phyloP scores from a whole-genome alignment of 805 yeast species.

The Candida argentea region DNA sequence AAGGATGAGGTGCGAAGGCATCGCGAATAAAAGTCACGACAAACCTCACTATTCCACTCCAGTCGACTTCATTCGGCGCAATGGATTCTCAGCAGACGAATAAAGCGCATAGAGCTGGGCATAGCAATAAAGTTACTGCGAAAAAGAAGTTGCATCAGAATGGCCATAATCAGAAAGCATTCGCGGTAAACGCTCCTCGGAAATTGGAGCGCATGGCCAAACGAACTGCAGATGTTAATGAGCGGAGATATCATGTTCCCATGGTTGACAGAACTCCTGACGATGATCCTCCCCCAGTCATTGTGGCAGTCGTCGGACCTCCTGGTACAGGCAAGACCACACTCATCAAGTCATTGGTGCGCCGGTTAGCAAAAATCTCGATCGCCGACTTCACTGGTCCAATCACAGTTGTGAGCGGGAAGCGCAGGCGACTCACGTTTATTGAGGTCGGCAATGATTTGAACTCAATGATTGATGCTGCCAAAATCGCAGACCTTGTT shows the following conservation, averaged over 20 bases:
- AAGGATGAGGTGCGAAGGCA: neutral
- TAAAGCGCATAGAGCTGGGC: slow-evolving; percentile 68
- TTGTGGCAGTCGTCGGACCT: slow-evolving; percentile 96
- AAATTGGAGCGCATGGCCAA: slow-evolving; percentile 77
- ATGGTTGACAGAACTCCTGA: slow-evolving; percentile 97
- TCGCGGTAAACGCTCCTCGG: slow-evolving; percentile 53
- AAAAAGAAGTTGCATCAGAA: slow-evolving; percentile 83
- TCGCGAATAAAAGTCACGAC: neutral
- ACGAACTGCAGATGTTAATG: slow-evolving; percentile 74
- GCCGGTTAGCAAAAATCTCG: slow-evolving; percentile 81
- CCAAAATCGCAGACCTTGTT: slow-evolving; percentile 90
- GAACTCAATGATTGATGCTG: slow-evolving; percentile 92
- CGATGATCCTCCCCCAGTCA: slow-evolving; percentile 94
- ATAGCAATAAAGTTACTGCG: slow-evolving; percentile 40
- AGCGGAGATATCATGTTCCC: slow-evolving; percentile 86
- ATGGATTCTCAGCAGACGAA: slow-evolving; percentile 45
- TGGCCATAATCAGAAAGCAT: slow-evolving; percentile 46
- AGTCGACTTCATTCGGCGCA: slow-evolving; percentile 1
- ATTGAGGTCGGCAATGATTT: slow-evolving; percentile 89
- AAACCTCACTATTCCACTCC: slow-evolving; percentile 2
- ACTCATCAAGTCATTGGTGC: slow-evolving; percentile 76
- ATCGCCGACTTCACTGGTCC: slow-evolving; percentile 89
- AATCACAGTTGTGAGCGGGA: slow-evolving; percentile 92
- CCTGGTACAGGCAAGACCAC: slow-evolving; percentile 98
- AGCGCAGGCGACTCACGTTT: slow-evolving; percentile 83